Conservation (phyloP, 768 basidiomycete species). For the Xanthoconium stramineum region DNA sequence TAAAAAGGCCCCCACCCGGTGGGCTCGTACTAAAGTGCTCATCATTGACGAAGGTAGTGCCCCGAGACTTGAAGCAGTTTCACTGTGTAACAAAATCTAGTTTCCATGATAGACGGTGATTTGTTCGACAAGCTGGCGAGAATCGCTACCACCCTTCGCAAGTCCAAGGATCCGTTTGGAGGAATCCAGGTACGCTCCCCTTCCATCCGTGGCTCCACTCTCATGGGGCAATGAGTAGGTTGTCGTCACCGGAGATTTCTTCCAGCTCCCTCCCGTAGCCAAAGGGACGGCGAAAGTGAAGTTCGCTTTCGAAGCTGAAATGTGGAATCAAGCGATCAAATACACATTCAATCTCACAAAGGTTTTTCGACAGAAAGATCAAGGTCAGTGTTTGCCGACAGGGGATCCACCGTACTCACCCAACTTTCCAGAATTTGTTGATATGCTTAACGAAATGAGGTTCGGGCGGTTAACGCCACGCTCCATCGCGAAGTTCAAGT, state of each 20-base stretch:
- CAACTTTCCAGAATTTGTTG: constrained; percentile 69
- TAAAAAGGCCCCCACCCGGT: constrained; percentile 75
- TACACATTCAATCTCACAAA: constrained; percentile 90
- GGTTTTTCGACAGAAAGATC: constrained; percentile 93
- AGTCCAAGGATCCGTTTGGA: constrained; percentile 74
- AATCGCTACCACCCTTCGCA: constrained; percentile 65
- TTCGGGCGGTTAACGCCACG: constrained; percentile 67
- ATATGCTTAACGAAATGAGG: constrained; percentile 99
- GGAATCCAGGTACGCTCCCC: constrained; percentile 73
- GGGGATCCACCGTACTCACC: not conserved
- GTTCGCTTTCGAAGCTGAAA: constrained; percentile 88
- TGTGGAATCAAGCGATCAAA: constrained; percentile 72
- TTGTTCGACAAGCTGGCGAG: constrained; percentile 86
- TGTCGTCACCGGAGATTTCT: constrained; percentile 95
- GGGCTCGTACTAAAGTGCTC: constrained; percentile 81
- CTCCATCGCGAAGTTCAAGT: constrained; percentile 70
- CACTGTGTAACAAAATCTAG: constrained; percentile 38
- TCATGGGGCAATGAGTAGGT: constrained; percentile 43
- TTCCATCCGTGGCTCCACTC: not conserved
- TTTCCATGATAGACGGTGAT: constrained; percentile 96
- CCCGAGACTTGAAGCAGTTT: not conserved
- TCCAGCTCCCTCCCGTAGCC: constrained; percentile 91
- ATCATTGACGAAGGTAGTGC: constrained; percentile 74
- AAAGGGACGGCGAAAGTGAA: constrained; percentile 59
- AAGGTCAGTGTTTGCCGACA: constrained; percentile 48